Evolutionary conservation across 23 red algal genomes (phyloP).

Genomic region (Gracilaria domingensis): DNA sequence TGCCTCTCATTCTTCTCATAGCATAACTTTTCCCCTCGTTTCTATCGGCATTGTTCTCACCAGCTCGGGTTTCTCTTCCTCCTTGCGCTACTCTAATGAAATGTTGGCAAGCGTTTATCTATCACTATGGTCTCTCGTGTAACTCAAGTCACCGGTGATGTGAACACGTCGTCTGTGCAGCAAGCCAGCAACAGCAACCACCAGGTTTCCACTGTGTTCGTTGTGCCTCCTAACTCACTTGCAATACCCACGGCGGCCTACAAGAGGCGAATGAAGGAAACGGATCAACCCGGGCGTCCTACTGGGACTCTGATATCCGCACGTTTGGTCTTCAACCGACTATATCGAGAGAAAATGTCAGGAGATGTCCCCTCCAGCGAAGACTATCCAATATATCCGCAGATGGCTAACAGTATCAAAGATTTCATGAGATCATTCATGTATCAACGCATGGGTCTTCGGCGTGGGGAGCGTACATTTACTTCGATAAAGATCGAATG

Average conservation of each 20-base stretch:
- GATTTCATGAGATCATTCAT: background rate
- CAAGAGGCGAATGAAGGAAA: conserved; percentile 1
- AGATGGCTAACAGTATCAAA: background rate
- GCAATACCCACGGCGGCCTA: background rate
- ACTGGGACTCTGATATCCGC: background rate
- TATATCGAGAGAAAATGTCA: background rate
- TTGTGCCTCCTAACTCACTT: background rate
- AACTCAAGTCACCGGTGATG: no score
- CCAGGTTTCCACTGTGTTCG: background rate
- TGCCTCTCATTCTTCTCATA: background rate
- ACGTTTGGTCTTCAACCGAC: background rate
- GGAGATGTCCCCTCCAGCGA: background rate
- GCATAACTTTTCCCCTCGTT: background rate
- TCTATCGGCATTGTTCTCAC: background rate
- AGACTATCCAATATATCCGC: background rate
- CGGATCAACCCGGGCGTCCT: background rate
- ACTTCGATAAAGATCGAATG: background rate
- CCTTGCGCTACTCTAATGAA: background rate
- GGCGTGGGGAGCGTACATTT: background rate
- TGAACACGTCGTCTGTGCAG: no score
- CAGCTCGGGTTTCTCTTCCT: background rate
- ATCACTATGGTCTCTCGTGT: no score
- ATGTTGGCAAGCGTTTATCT: no score
- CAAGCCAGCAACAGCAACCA: background rate
- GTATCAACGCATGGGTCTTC: background rate